A percentile compares a stretch with the other conserved stretches of the same genome.
Conservation (phyloP, 768 basidiomycete species). For the Phallus indusiatus region DNA sequence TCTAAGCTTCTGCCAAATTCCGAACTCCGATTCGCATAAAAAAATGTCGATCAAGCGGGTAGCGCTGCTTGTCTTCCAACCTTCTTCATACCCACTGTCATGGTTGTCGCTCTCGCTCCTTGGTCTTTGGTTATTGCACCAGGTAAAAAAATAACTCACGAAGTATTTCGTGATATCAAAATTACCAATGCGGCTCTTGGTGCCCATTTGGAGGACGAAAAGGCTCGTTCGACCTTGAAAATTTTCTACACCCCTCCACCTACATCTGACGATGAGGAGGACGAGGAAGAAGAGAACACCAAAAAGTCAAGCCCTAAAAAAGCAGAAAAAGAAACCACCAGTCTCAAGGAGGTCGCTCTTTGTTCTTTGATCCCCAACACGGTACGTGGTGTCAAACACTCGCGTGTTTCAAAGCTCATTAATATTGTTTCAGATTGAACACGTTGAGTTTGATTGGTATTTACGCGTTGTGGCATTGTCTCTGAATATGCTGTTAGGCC, state of each 20-base stretch:
- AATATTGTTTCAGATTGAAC: neutral
- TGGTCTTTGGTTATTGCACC: slow-evolving; percentile 55
- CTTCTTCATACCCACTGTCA: slow-evolving; percentile 17
- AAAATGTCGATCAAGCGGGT: slow-evolving; percentile 4
- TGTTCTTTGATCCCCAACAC: slow-evolving; percentile 77
- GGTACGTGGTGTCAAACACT: slow-evolving; percentile 31
- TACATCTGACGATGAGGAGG: slow-evolving; percentile 35
- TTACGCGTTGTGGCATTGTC: neutral
- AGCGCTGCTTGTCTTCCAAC: neutral
- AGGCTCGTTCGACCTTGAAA: slow-evolving; percentile 58
- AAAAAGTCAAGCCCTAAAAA: slow-evolving; percentile 1
- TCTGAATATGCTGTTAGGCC: slow-evolving; percentile 63
- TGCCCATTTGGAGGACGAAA: slow-evolving; percentile 53
- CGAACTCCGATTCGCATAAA: slow-evolving; percentile 1
- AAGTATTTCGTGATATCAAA: slow-evolving; percentile 57
- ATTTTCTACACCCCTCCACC: slow-evolving; percentile 38
- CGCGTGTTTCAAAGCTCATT: neutral
- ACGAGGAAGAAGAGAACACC: slow-evolving; percentile 23
- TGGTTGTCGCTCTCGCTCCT: slow-evolving; percentile 54
- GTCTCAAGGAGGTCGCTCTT: slow-evolving; percentile 44
- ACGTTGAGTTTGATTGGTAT: neutral
- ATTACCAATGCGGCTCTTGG: slow-evolving; percentile 80
- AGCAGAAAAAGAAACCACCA: slow-evolving; percentile 6
- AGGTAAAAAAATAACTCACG: slow-evolving; percentile 45
- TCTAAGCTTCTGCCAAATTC: neutral